Evolutionary conservation across 805 yeast species (phyloP), one percentile per base, ranked within the genome.

Genomic region (Yamadazyma kitorensis): DNA sequence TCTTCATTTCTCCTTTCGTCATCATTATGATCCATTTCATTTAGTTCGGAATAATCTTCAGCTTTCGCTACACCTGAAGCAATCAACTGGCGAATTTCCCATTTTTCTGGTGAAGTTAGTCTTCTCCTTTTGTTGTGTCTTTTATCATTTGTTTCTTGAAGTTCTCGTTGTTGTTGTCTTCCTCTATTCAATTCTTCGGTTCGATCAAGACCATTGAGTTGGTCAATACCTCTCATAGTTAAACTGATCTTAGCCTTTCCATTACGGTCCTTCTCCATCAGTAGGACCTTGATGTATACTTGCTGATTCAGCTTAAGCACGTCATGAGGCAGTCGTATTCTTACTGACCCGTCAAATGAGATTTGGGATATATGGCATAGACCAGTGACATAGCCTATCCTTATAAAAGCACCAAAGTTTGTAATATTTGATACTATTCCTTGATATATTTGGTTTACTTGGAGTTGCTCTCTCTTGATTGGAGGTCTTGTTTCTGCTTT

Each of bases 51-150:
- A 49, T 80, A 79, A 41, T 82, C 89, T 3, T 76, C 69, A 1
- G 82, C 74, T 4, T 78, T 67, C 0, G 78, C 75, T 0, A 76
- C 89, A 2, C 95, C 95, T 4, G 91, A 76, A 0, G 91, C 80
- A 17, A 83, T 84, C 28, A 89, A 61, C 52, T 89, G 96, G 21
- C 84, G 68, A 33, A 86, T 70, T 52, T 91, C 97, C 95, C 96
- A 89, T 36, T 87, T 60, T 57, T 89, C 98, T 0, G 94, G 94
- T 0, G 94, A 83, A 0, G 94, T 82, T 22, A 82, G 55, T 33
- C 85, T 68, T 40, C 69, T 37, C n/a, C n/a, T n/a, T n/a, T n/a
- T n/a, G n/a, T n/a, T n/a, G n/a, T n/a, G n/a, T n/a, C n/a, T n/a
- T 28, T 53, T 27, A 21, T 29, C 47, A 51, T 43, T 33, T 43